These are phyloP conservation scores for Trichocladium antarcticum DNA, from an alignment of 495 filamentous ascomycete species.

Conservation along the genomic window DNA sequence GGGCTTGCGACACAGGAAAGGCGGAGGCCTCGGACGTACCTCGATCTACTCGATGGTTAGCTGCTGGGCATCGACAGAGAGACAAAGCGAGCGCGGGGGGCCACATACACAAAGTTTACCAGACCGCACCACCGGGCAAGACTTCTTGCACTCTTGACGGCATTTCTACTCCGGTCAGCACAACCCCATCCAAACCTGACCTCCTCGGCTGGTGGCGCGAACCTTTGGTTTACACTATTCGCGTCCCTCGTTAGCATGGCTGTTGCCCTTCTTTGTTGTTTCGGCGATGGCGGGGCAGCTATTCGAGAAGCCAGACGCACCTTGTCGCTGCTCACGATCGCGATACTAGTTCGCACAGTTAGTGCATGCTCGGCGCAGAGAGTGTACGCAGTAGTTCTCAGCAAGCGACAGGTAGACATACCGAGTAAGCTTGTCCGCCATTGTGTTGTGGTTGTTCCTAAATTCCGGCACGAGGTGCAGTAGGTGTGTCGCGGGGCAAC, in stretches of 20 bases:
- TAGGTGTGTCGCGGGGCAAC: not conserved
- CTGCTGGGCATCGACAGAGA: not conserved
- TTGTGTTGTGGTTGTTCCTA: conserved; percentile 3
- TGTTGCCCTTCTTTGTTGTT: not conserved
- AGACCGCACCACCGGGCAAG: conserved; percentile 90
- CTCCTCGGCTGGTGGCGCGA: conserved; percentile 7
- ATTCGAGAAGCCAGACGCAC: conserved; percentile 37
- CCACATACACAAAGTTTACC: conserved; percentile 68
- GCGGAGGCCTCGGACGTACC: not conserved
- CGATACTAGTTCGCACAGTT: conserved; percentile 53
- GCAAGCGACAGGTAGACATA: conserved; percentile 10
- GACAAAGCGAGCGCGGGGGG: not conserved
- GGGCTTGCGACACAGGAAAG: not conserved
- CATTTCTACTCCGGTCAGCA: conserved; percentile 25
- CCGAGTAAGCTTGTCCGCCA: conserved; percentile 34
- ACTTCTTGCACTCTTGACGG: conserved; percentile 97
- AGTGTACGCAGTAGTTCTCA: not conserved
- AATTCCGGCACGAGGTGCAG: no score
- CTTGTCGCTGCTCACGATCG: conserved; percentile 96
- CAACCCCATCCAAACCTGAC: not conserved
- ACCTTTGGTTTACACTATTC: conserved; percentile 94
- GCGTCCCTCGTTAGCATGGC: conserved; percentile 7
- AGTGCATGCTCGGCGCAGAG: not conserved
- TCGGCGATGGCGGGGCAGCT: not conserved
- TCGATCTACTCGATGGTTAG: conserved; percentile 11